phyloP scores from a whole-genome alignment of 371 early-diverging fungal genomes.

The Actinomortierella wolfii region DNA sequence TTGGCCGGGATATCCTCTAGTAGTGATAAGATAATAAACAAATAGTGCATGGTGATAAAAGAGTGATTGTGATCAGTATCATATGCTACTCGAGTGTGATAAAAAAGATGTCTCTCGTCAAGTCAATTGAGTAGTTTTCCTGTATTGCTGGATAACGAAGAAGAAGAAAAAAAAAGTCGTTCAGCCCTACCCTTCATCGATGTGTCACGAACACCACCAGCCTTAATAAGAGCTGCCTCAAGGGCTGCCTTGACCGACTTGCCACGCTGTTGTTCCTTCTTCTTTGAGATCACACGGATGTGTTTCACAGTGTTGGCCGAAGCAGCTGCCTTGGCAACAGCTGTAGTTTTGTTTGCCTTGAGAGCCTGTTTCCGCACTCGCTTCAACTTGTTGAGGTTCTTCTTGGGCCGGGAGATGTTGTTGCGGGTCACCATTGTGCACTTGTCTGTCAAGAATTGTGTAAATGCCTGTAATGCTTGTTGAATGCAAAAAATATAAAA shows the following conservation, averaged over 20 bases:
- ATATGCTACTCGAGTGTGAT: no score
- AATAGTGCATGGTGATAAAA: neutral
- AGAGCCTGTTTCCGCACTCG: conserved; percentile 47
- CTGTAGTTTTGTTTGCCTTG: conserved; percentile 35
- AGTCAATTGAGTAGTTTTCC: no score
- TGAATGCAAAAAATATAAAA: neutral
- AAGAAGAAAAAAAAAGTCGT: no score
- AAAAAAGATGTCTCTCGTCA: no score
- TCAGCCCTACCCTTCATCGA: conserved; percentile 48
- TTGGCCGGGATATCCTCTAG: conserved; percentile 32
- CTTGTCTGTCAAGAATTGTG: neutral
- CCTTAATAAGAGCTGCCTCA: conserved; percentile 38
- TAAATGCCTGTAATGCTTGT: no score
- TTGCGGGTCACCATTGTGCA: conserved; percentile 42
- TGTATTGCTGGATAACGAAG: no score
- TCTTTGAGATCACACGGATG: conserved; percentile 40
- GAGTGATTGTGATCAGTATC: no score
- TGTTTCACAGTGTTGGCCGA: conserved; percentile 40
- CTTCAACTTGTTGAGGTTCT: conserved; percentile 43
- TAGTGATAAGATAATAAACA: neutral
- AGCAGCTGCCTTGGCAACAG: conserved; percentile 26
- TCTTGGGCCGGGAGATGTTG: conserved; percentile 44
- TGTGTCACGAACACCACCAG: conserved; percentile 44
- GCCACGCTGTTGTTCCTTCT: conserved; percentile 43
- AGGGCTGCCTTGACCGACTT: conserved; percentile 23